Evolutionary conservation across 2,329 filamentous ascomycete genomes (phyloP).

Genomic region (Xylariales sp.): DNA sequence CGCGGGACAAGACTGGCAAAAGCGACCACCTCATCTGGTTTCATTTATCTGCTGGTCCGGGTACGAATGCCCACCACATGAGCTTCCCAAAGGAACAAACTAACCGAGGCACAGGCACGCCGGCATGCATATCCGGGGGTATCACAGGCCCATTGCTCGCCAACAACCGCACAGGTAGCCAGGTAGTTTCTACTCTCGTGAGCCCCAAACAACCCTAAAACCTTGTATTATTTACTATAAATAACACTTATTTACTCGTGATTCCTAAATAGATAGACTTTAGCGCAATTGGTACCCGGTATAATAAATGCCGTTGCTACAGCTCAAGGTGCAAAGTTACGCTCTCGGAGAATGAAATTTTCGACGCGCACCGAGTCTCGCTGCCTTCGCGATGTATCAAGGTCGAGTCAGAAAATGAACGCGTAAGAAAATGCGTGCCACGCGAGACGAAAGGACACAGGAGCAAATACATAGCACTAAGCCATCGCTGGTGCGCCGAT

Average conservation of each 20-base stretch:
- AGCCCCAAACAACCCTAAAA: not conserved
- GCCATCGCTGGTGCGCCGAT: slow-evolving; percentile 27
- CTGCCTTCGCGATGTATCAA: slow-evolving; percentile 24
- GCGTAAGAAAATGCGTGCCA: slow-evolving; percentile 8
- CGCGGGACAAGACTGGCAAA: slow-evolving; percentile 7
- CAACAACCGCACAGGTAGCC: slow-evolving; percentile 15
- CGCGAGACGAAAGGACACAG: slow-evolving; percentile 21
- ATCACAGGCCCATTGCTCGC: slow-evolving; percentile 23
- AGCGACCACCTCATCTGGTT: slow-evolving; percentile 24
- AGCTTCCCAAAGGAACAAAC: not conserved
- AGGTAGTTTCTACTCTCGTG: not conserved
- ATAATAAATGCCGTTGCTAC: slow-evolving; percentile 18
- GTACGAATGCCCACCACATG: slow-evolving; percentile 5
- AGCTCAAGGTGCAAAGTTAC: slow-evolving; percentile 26
- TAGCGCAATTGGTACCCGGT: slow-evolving; percentile 19
- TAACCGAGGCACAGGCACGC: slow-evolving; percentile 15
- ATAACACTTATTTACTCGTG: not conserved
- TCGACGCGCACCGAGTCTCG: slow-evolving; percentile 26
- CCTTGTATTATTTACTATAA: not conserved
- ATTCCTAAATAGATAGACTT: slow-evolving; percentile 1
- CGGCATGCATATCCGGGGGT: slow-evolving; percentile 25
- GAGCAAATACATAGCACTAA: slow-evolving; percentile 31
- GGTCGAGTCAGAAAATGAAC: slow-evolving; percentile 21
- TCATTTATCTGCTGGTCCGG: slow-evolving; percentile 22
- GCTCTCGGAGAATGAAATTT: slow-evolving; percentile 20